These are phyloP conservation scores for Penicillium fuscoglaucum DNA, from an alignment of 2,329 filamentous ascomycete genomes.

Conservation along the genomic window DNA sequence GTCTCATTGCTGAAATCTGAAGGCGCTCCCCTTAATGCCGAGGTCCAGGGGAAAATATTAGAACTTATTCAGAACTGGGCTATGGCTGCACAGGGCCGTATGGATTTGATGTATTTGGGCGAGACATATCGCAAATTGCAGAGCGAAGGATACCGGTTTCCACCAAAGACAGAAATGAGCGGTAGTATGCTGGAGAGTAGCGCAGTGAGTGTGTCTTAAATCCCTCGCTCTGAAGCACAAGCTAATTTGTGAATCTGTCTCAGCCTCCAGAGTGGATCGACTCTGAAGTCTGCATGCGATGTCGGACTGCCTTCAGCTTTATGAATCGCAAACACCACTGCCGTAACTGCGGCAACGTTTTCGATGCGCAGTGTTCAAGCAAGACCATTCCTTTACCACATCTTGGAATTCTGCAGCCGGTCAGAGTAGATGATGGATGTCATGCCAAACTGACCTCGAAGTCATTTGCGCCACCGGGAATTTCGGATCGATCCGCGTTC, in stretches of 20 bases:
- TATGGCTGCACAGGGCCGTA: slow-evolving; percentile 78
- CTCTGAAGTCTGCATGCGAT: slow-evolving; percentile 98
- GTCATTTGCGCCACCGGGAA: slow-evolving; percentile 45
- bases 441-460: slow-evolving; percentile 85
- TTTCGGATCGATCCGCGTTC: slow-evolving; percentile 43
- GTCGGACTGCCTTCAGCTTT: slow-evolving; percentile 91
- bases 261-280: slow-evolving; percentile 96
- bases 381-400: slow-evolving; percentile 88
- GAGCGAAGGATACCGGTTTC: slow-evolving; percentile 83
- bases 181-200: slow-evolving; percentile 98
- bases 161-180: slow-evolving; percentile 80
- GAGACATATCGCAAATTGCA: slow-evolving; percentile 84
- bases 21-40: slow-evolving; percentile 72
- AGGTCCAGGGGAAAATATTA: slow-evolving; percentile 86
- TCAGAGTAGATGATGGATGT: slow-evolving; percentile 94
- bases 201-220: slow-evolving; percentile 63
- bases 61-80: slow-evolving; percentile 95
- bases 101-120: slow-evolving; percentile 80
- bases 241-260: slow-evolving; percentile 12
- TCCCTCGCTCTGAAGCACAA: background rate
- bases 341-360: slow-evolving; percentile 95
- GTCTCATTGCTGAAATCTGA: slow-evolving; percentile 84
- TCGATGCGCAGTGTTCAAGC: slow-evolving; percentile 90
- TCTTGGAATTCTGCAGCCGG: slow-evolving; percentile 84
- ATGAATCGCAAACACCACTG: slow-evolving; percentile 99